Percentiles rank a stretch among this genome's conserved stretches.
These are phyloP conservation scores for Polychaeton citri DNA, from an alignment of 2,329 filamentous ascomycete species.

Conservation along the genomic window DNA sequence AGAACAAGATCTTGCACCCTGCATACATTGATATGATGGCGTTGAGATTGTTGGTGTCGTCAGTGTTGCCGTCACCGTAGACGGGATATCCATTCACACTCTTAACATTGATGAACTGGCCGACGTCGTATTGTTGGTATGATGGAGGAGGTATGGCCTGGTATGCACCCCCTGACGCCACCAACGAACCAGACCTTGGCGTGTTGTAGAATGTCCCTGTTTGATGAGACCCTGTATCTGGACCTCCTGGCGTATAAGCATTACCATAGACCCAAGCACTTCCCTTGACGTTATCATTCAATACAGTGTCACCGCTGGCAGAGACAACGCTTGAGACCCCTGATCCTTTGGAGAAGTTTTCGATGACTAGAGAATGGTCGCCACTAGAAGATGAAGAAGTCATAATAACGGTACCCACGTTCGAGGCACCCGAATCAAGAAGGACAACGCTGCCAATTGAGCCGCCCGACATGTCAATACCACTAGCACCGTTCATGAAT, in stretches of 20 bases:
- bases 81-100: conserved; percentile 4
- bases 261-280: conserved; percentile 8
- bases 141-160: conserved; percentile 2
- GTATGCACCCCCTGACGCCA: conserved; percentile 2
- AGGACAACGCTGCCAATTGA: not conserved
- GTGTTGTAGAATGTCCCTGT: not conserved
- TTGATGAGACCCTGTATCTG: not conserved
- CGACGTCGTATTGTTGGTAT: conserved; percentile 2
- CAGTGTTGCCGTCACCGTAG: conserved; percentile 22
- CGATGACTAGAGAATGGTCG: not conserved
- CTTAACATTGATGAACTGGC: conserved; percentile 7
- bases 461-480: not conserved
- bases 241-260: conserved; percentile 2
- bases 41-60: conserved; percentile 24
- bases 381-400: not conserved
- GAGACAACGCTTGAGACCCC: not conserved
- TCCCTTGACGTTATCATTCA: not conserved
- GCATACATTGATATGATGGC: conserved; percentile 3
- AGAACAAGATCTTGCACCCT: conserved; percentile 26
- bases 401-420: not conserved
- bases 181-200: not conserved
- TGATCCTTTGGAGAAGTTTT: not conserved
- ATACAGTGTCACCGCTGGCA: not conserved
- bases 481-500: not conserved
- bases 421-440: not conserved